Evolutionary conservation across 2,329 filamentous ascomycete species (phyloP).

Genomic region (Exophiala sp.): DNA sequence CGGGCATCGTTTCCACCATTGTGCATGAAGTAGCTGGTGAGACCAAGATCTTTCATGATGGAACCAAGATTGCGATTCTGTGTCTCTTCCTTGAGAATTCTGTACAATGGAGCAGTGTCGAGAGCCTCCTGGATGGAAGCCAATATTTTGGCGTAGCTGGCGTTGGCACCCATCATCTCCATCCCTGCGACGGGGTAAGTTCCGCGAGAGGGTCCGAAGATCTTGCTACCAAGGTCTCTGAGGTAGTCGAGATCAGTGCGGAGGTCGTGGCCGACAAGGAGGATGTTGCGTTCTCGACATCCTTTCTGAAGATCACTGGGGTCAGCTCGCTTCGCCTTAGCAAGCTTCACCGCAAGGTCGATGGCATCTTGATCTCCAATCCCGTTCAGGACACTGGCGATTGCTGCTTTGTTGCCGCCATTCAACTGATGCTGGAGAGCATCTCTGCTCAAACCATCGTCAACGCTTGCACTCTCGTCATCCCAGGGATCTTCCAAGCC

Average conservation of each 20-base stretch:
- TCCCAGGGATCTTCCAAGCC: conserved; percentile 14
- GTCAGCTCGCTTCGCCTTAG: not conserved
- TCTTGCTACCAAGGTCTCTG: conserved; percentile 59
- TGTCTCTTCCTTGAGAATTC: conserved; percentile 50
- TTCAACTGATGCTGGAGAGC: conserved; percentile 16
- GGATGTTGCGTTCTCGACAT: conserved; percentile 53
- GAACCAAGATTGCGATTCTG: conserved; percentile 54
- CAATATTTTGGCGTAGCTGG: conserved; percentile 31
- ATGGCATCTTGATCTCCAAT: conserved; percentile 8
- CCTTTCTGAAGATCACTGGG: conserved; percentile 11
- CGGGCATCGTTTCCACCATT: conserved; percentile 84
- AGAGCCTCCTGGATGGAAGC: conserved; percentile 59
- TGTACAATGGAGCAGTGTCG: conserved; percentile 72
- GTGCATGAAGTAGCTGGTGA: conserved; percentile 66
- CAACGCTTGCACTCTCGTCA: not conserved
- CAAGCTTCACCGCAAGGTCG: conserved; percentile 1
- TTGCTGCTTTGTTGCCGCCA: conserved; percentile 14
- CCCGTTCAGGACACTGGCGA: conserved; percentile 11
- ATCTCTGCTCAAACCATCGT: conserved; percentile 1
- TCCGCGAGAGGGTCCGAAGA: conserved; percentile 26
- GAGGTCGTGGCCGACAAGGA: conserved; percentile 77
- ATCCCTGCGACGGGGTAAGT: conserved; percentile 35
- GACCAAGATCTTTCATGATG: conserved; percentile 63
- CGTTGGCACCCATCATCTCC: conserved; percentile 12
- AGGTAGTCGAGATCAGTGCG: conserved; percentile 67